Percentiles rank a stretch among this genome's conserved stretches.
These are phyloP conservation scores for Candida fluviatilis DNA, from an alignment of 805 yeast genomes.

Conservation along the genomic window DNA sequence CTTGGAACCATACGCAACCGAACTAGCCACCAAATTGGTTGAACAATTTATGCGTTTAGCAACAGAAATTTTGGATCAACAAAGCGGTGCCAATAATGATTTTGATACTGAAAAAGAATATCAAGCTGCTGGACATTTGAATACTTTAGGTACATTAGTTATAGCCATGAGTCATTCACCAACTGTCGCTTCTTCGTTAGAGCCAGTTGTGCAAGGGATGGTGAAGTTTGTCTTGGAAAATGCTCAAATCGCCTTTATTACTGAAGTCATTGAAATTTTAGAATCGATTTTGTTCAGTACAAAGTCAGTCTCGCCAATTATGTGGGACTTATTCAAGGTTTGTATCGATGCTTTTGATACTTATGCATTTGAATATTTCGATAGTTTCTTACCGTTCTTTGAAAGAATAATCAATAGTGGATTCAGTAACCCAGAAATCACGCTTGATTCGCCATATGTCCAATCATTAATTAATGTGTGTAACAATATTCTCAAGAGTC, in stretches of 20 bases:
- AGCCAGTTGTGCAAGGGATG: constrained; percentile 29
- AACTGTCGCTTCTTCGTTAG: constrained; percentile 32
- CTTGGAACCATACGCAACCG: constrained; percentile 39
- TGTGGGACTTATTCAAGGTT: constrained; percentile 50
- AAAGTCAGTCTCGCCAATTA: constrained; percentile 42
- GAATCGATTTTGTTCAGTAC: constrained; percentile 57
- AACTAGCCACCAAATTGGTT: constrained; percentile 48
- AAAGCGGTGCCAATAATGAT: constrained; percentile 13
- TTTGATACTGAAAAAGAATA: constrained; percentile 36
- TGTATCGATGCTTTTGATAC: constrained; percentile 53
- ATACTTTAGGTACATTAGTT: constrained; percentile 39
- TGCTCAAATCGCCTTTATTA: constrained; percentile 35
- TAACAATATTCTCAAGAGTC: constrained; percentile 30
- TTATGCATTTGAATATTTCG: constrained; percentile 57
- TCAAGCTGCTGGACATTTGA: constrained; percentile 41
- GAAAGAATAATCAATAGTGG: constrained; percentile 52
- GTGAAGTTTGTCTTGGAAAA: constrained; percentile 33
- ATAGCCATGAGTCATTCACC: constrained; percentile 40
- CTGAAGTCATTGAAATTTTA: constrained; percentile 40
- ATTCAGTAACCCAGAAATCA: constrained; percentile 32
- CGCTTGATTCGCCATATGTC: constrained; percentile 36
- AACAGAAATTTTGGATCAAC: constrained; percentile 43
- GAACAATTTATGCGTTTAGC: constrained; percentile 74
- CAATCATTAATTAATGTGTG: constrained; percentile 35
- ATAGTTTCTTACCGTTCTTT: constrained; percentile 51